These are phyloP conservation scores for Cydonia oblonga DNA, from an alignment of 331 rosid genomes.

Conservation along the genomic window DNA sequence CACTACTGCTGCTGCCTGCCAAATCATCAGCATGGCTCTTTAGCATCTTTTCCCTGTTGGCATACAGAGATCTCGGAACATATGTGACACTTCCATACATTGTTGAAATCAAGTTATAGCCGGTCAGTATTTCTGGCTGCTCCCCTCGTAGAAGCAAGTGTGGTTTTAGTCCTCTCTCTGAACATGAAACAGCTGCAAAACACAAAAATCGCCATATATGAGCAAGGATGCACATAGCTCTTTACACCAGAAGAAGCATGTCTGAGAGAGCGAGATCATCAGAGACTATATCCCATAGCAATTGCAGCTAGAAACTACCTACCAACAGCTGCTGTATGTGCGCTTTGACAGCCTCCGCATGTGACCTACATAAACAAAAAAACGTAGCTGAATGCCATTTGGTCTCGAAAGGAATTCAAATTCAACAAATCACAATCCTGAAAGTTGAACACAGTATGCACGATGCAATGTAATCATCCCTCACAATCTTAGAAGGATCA, in stretches of 20 bases:
- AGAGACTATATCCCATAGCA: not conserved
- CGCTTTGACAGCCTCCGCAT: constrained; percentile 98
- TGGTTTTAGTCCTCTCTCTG: constrained; percentile 68
- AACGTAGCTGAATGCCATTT: constrained; percentile 17
- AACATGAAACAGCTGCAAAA: constrained; percentile 70
- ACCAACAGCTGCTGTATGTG: constrained; percentile 89
- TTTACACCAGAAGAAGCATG: not conserved
- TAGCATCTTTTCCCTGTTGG: constrained; percentile 63
- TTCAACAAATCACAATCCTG: not conserved
- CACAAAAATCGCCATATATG: not conserved
- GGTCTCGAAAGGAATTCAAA: constrained; percentile 15
- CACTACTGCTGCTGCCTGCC: constrained; percentile 40
- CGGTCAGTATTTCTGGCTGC: constrained; percentile 78
- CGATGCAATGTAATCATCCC: not conserved
- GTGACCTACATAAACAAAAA: constrained; percentile 53
- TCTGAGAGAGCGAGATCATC: not conserved
- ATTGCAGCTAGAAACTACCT: constrained; percentile 22
- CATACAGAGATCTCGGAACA: constrained; percentile 61
- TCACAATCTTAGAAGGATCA: not conserved
- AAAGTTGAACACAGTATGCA: not conserved
- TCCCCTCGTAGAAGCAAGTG: constrained; percentile 91
- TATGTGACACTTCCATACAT: constrained; percentile 71
- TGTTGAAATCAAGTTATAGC: constrained; percentile 85
- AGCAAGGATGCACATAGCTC: constrained; percentile 9
- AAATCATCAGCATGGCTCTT: constrained; percentile 49